A percentile compares a stretch with the other conserved stretches of the same genome.
Conservation (phyloP, 2,329 filamentous ascomycete species). For the Dactylonectria estremocensis region DNA sequence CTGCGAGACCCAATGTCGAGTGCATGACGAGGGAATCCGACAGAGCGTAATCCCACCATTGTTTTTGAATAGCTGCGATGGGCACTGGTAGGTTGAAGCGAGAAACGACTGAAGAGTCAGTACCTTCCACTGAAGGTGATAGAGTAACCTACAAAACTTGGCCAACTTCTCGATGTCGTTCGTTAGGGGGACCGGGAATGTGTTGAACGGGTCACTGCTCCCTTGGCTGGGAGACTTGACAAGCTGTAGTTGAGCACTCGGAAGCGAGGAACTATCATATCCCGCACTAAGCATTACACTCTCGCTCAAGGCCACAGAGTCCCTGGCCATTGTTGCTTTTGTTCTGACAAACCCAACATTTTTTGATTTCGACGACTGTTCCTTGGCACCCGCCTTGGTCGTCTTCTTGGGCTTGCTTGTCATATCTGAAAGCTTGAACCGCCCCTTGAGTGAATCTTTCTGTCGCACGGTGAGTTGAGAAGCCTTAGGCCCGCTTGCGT, state of each 20-base stretch:
- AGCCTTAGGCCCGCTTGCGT: slow-evolving; percentile 8
- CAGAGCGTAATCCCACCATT: slow-evolving; percentile 37
- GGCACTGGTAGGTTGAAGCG: slow-evolving; percentile 32
- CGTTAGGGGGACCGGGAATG: slow-evolving; percentile 30
- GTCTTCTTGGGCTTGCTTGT: background rate
- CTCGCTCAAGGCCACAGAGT: background rate
- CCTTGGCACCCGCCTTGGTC: background rate
- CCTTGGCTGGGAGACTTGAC: slow-evolving; percentile 27
- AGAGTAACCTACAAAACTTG: slow-evolving; percentile 33
- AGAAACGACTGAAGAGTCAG: slow-evolving; percentile 28
- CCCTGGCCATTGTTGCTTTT: background rate
- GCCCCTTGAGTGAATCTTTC: slow-evolving; percentile 32
- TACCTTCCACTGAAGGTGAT: background rate
- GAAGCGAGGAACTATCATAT: too few species aligned
- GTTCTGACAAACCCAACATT: background rate
- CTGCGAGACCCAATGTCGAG: slow-evolving; percentile 32
- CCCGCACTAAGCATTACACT: background rate
- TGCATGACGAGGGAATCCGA: slow-evolving; percentile 37
- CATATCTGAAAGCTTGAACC: slow-evolving; percentile 23
- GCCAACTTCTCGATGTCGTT: slow-evolving; percentile 29
- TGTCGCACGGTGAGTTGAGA: slow-evolving; percentile 35
- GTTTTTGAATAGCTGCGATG: slow-evolving; percentile 32
- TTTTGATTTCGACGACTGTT: background rate
- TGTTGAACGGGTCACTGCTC: slow-evolving; percentile 30
- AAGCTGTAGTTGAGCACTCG: background rate